These are phyloP conservation scores for Polyrhizophydium stewartii DNA, from an alignment of 371 early-diverging fungal genomes.

Conservation along the genomic window DNA sequence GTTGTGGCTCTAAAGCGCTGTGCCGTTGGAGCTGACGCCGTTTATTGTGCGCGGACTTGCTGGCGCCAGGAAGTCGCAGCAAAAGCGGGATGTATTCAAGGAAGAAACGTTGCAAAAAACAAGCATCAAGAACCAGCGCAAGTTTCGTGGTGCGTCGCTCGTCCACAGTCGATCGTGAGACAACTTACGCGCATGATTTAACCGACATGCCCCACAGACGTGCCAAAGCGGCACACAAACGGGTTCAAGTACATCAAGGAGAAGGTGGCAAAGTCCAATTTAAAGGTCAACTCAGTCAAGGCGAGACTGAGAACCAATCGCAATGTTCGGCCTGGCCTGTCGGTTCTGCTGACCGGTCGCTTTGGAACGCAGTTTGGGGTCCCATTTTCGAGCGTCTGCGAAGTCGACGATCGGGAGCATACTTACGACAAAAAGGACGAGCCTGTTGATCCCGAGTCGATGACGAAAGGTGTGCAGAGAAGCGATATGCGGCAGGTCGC, in stretches of 20 bases:
- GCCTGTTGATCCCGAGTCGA: slow-evolving; percentile 2
- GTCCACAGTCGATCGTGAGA: neutral
- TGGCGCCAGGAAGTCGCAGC: neutral
- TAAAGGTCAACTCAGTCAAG: slow-evolving; percentile 31
- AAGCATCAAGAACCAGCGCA: neutral
- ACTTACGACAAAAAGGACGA: slow-evolving; percentile 9
- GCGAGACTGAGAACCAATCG: too few relatives aligned
- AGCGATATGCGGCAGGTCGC: neutral
- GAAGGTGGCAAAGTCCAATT: slow-evolving; percentile 31
- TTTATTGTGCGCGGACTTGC: neutral
- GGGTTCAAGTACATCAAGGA: slow-evolving; percentile 30
- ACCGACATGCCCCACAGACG: slow-evolving; percentile 2
- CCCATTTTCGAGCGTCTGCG: slow-evolving; percentile 26
- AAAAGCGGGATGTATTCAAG: neutral
- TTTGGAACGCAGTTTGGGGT: slow-evolving; percentile 27
- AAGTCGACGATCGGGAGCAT: slow-evolving; percentile 21
- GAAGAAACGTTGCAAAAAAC: neutral
- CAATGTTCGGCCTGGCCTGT: too few relatives aligned
- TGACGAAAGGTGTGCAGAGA: slow-evolving; percentile 6
- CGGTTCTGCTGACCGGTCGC: neutral
- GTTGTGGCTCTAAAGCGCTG: neutral
- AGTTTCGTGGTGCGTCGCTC: neutral
- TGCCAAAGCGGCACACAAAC: slow-evolving; percentile 19
- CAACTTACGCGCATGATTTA: neutral
- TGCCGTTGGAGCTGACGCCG: neutral